These are phyloP conservation scores for Phlebiopsis gigantea DNA, from an alignment of 768 basidiomycete species.

Conservation along the genomic window DNA sequence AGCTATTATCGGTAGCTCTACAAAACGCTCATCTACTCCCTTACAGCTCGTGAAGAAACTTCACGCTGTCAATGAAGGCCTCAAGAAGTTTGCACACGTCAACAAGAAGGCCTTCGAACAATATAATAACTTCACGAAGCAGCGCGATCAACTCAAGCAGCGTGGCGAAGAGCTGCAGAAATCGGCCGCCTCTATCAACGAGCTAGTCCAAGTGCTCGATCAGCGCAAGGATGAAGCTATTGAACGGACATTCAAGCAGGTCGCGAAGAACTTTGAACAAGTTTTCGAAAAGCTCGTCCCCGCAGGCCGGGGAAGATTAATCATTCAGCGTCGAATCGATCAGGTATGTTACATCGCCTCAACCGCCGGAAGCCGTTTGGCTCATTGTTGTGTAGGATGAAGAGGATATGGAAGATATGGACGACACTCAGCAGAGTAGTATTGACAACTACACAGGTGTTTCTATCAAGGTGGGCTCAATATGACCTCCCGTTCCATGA, in stretches of 20 bases:
- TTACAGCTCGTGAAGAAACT: slow-evolving; percentile 84
- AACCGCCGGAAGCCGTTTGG: not conserved
- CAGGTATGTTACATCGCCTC: slow-evolving; percentile 41
- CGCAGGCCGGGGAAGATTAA: slow-evolving; percentile 83
- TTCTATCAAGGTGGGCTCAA: slow-evolving; percentile 65
- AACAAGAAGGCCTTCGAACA: slow-evolving; percentile 99
- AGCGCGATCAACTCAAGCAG: slow-evolving; percentile 83
- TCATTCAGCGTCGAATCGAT: slow-evolving; percentile 89
- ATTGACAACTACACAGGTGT: slow-evolving; percentile 97
- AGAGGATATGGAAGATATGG: slow-evolving; percentile 65
- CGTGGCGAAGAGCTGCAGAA: slow-evolving; percentile 90
- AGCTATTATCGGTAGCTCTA: not conserved
- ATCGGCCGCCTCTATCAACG: slow-evolving; percentile 84
- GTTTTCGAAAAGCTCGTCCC: slow-evolving; percentile 97
- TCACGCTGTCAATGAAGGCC: slow-evolving; percentile 85
- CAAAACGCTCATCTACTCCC: not conserved
- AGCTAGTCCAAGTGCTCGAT: slow-evolving; percentile 90
- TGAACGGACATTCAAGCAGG: slow-evolving; percentile 97
- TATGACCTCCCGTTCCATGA: slow-evolving; percentile 31
- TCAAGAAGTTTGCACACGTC: slow-evolving; percentile 97
- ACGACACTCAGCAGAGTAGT: slow-evolving; percentile 65
- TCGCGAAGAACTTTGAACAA: slow-evolving; percentile 94
- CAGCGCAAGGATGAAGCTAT: slow-evolving; percentile 98
- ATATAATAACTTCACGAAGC: slow-evolving; percentile 96
- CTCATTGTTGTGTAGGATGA: slow-evolving; percentile 46